Percentiles rank a stretch among this genome's conserved stretches.
Conservation (phyloP, 2,329 filamentous ascomycete species). For the Fusarium foetens region DNA sequence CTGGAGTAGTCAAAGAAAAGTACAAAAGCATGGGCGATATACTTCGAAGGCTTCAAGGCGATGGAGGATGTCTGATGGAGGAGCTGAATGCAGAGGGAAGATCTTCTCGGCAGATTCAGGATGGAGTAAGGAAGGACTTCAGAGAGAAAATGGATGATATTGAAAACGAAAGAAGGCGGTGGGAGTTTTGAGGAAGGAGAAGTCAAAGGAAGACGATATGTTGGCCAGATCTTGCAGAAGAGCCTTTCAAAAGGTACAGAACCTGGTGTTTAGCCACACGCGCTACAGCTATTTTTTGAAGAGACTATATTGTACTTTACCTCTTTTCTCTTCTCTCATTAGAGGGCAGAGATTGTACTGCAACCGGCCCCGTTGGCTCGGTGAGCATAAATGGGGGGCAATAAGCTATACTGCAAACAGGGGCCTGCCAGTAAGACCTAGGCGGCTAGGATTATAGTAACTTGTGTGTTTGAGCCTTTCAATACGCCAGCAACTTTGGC, state of each 20-base stretch:
- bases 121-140: rapidly evolving
- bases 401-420: background rate
- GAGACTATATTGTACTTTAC: too few relatives aligned
- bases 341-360: too few relatives aligned
- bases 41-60: background rate
- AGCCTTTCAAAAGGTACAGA: too few relatives aligned
- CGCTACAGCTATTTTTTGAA: too few relatives aligned
- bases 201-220: background rate
- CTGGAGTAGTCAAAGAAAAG: background rate
- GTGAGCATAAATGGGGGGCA: background rate
- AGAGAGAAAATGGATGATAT: background rate
- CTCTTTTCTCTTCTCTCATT: too few relatives aligned
- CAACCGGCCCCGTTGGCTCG: too few relatives aligned
- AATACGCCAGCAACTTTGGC: background rate
- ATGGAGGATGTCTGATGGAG: background rate
- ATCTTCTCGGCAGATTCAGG: background rate
- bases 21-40: background rate
- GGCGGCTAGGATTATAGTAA: too few relatives aligned
- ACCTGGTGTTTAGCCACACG: too few relatives aligned
- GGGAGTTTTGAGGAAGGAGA: background rate
- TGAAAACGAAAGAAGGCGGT: background rate
- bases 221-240: too few relatives aligned
- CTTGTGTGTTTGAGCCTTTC: background rate
- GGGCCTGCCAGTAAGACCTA: too few relatives aligned
- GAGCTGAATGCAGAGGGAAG: background rate